Conservation (phyloP, 257 asterid genomes). For the Salvia rosmarinus region DNA sequence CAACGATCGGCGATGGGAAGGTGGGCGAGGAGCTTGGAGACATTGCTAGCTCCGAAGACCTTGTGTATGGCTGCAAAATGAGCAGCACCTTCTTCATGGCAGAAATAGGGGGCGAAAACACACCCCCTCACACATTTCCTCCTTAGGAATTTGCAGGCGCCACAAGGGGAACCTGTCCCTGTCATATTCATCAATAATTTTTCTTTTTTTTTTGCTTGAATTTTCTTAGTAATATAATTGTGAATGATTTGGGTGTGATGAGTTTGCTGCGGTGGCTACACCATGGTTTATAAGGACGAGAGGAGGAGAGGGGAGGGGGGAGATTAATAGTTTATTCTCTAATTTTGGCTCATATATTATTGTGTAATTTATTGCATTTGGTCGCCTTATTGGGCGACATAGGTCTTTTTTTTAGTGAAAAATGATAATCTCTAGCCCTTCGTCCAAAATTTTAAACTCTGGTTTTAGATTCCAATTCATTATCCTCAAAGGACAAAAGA, state of each 20-base stretch:
- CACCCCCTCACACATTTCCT: conserved; percentile 69
- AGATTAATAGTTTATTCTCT: conserved; percentile 47
- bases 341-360: conserved; percentile 41
- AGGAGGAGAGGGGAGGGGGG: conserved; percentile 35
- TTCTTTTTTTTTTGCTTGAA: not conserved
- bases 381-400: conserved; percentile 84
- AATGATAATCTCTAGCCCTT: conserved; percentile 37
- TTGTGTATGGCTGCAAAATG: conserved; percentile 64
- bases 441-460: conserved; percentile 43
- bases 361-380: conserved; percentile 49
- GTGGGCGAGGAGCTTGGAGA: conserved; percentile 58
- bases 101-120: conserved; percentile 70
- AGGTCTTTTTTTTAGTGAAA: conserved; percentile 24
- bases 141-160: conserved; percentile 77
- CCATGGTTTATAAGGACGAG: conserved; percentile 49
- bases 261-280: conserved; percentile 30
- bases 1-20: conserved; percentile 59
- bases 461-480: conserved; percentile 57
- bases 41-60: conserved; percentile 66
- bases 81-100: conserved; percentile 70
- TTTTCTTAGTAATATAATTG: not conserved
- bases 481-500: conserved; percentile 58
- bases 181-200: conserved; percentile 45
- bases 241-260: conserved; percentile 5
- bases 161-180: conserved; percentile 81